Evolutionary conservation across 2,329 filamentous ascomycete species (phyloP).

Genomic region (Xylaria sp.): DNA sequence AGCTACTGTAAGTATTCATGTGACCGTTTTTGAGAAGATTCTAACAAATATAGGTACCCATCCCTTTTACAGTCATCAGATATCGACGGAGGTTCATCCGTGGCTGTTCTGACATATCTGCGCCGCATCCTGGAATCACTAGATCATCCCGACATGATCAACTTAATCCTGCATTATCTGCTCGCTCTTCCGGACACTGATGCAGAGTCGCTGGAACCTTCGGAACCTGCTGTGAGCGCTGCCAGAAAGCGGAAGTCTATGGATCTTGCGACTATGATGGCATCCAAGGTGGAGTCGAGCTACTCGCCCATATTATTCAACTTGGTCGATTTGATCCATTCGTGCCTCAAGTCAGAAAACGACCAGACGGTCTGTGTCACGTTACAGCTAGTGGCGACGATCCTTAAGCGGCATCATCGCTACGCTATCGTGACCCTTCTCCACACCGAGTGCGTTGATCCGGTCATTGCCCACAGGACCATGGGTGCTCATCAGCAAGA

Average conservation of each 20-base stretch:
- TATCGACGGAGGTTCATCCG: slow-evolving; percentile 91
- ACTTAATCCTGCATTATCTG: slow-evolving; percentile 88
- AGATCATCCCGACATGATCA: slow-evolving; percentile 89
- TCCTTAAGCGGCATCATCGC: slow-evolving; percentile 79
- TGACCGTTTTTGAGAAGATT: neutral
- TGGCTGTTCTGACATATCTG: slow-evolving; percentile 90
- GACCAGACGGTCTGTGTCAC: slow-evolving; percentile 87
- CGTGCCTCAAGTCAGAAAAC: slow-evolving; percentile 77
- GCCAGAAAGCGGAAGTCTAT: slow-evolving; percentile 82
- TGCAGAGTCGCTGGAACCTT: slow-evolving; percentile 33
- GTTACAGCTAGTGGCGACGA: slow-evolving; percentile 77
- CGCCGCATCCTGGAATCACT: slow-evolving; percentile 84
- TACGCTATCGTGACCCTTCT: slow-evolving; percentile 77
- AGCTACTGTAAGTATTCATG: slow-evolving; percentile 64
- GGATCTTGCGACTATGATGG: slow-evolving; percentile 75
- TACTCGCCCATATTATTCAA: slow-evolving; percentile 86
- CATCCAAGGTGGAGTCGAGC: slow-evolving; percentile 65
- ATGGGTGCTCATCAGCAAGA: slow-evolving; percentile 71
- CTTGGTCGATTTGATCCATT: slow-evolving; percentile 81
- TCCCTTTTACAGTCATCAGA: slow-evolving; percentile 95
- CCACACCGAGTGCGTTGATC: slow-evolving; percentile 55
- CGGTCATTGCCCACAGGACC: slow-evolving; percentile 55
- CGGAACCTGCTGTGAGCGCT: slow-evolving; percentile 55
- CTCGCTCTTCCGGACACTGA: slow-evolving; percentile 67
- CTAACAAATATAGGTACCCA: slow-evolving; percentile 62